A percentile compares a stretch with the other conserved stretches of the same genome.
These are phyloP conservation scores for Phytophthora pini DNA, from an alignment of 352 stramenopile species.

Conservation along the genomic window DNA sequence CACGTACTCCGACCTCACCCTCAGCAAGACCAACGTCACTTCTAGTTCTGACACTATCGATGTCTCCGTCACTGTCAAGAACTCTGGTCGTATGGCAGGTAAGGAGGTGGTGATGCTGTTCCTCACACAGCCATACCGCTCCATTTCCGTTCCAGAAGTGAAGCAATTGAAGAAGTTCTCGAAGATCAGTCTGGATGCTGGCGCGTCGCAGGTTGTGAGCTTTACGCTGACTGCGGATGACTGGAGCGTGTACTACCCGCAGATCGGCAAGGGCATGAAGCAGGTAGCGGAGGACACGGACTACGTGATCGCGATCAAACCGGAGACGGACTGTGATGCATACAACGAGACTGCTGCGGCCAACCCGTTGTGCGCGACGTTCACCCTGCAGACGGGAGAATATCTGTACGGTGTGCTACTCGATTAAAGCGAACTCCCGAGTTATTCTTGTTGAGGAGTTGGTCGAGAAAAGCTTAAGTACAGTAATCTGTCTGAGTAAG, in stretches of 20 bases:
- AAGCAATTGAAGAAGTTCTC: conserved; percentile 83
- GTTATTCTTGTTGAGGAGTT: too few relatives aligned
- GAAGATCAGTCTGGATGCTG: conserved; percentile 65
- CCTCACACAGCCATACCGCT: conserved; percentile 62
- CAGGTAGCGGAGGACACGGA: conserved; percentile 62
- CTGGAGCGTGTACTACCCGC: conserved; percentile 61
- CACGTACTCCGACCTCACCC: conserved; percentile 45
- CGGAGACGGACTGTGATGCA: conserved; percentile 74
- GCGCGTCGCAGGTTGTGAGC: conserved; percentile 30
- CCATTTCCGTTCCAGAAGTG: conserved; percentile 67
- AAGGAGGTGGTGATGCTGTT: conserved; percentile 84
- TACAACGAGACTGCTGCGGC: conserved; percentile 43
- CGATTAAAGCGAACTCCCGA: too few relatives aligned
- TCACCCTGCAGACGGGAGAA: conserved; percentile 41
- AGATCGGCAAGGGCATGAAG: conserved; percentile 62
- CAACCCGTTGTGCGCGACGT: conserved; percentile 52
- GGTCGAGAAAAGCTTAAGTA: too few relatives aligned
- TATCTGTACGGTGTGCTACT: conserved; percentile 25
- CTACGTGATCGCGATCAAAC: conserved; percentile 71
- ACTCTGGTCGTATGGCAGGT: conserved; percentile 53
- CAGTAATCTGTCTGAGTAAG: too few relatives aligned
- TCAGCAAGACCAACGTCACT: conserved; percentile 72
- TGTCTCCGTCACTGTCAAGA: conserved; percentile 66
- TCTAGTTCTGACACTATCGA: conserved; percentile 34
- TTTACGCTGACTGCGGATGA: conserved; percentile 55